These are phyloP conservation scores for Xylaria sp. DNA, from an alignment of 2,329 filamentous ascomycete genomes.

Conservation along the genomic window DNA sequence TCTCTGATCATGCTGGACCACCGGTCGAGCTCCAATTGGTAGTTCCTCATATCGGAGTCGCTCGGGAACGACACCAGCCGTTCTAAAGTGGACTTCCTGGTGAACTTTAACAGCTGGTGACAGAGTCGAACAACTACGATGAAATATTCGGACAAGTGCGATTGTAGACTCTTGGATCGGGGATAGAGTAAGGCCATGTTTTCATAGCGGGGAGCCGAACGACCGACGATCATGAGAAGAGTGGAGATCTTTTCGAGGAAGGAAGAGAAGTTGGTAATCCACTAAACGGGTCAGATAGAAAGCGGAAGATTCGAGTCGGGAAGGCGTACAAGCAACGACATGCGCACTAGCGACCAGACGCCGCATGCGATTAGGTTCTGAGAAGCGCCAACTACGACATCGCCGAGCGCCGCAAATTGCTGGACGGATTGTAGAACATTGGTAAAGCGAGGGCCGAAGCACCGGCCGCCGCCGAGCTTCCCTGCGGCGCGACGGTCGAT, in stretches of 20 bases:
- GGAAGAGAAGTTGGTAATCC: constrained; percentile 39
- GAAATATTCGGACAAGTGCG: constrained; percentile 49
- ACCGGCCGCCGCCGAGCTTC: constrained; percentile 32
- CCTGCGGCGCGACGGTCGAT: constrained; percentile 37
- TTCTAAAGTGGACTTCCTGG: too few species aligned
- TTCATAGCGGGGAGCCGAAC: constrained; percentile 48
- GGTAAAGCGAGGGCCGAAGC: constrained; percentile 49
- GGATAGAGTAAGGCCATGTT: constrained; percentile 48
- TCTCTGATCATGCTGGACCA: too few species aligned
- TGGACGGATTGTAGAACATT: constrained; percentile 49
- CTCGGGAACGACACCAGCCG: too few species aligned
- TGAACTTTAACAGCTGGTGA: constrained; percentile 22
- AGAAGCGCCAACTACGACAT: constrained; percentile 48
- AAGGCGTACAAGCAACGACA: constrained; percentile 46
- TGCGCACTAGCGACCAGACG: constrained; percentile 52
- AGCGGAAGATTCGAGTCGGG: neutral
- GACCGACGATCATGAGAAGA: constrained; percentile 49
- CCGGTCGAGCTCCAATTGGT: too few species aligned
- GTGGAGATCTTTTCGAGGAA: constrained; percentile 48
- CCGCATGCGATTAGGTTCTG: constrained; percentile 53
- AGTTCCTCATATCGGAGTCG: too few species aligned
- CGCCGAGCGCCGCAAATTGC: constrained; percentile 51
- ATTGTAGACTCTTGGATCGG: constrained; percentile 44
- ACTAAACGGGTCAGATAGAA: constrained; percentile 35
- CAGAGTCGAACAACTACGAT: constrained; percentile 48